phyloP scores from a whole-genome alignment of 768 basidiomycete genomes.

The Leccinum longicurvipes region DNA sequence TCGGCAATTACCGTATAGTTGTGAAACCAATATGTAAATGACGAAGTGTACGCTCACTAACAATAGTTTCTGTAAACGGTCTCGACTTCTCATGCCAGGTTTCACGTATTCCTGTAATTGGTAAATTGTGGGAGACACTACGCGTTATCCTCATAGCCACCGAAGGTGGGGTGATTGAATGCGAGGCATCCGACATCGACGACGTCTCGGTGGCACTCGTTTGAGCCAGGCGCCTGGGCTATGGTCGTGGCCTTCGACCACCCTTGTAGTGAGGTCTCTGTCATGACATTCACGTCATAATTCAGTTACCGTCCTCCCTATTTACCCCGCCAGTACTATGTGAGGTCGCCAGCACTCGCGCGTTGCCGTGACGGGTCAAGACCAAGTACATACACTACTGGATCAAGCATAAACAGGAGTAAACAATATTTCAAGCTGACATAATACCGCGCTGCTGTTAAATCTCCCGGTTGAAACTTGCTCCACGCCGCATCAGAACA shows the following conservation, averaged over 20 bases:
- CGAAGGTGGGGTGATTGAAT: not conserved
- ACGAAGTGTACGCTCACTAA: not conserved
- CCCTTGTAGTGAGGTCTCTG: not conserved
- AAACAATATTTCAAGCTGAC: not conserved
- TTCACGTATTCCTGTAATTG: not conserved
- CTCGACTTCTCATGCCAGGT: not conserved
- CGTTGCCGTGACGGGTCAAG: not conserved
- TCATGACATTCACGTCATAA: not conserved
- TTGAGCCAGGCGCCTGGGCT: not conserved
- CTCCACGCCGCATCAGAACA: not conserved
- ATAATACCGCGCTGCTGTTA: not conserved
- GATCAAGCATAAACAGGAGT: not conserved
- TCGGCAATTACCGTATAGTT: not conserved
- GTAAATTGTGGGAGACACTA: constrained; percentile 1
- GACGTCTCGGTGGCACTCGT: not conserved
- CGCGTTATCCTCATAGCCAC: not conserved
- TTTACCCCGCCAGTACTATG: not conserved
- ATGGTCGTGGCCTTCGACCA: not conserved
- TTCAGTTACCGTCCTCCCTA: not conserved
- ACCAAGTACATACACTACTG: too few species aligned
- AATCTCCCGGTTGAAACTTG: not conserved
- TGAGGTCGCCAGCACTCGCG: not conserved
- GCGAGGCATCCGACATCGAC: not conserved
- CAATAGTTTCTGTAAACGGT: not conserved
- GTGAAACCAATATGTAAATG: not conserved